Conservation (phyloP, 2,329 filamentous ascomycete genomes). For the Claviceps monticola region DNA sequence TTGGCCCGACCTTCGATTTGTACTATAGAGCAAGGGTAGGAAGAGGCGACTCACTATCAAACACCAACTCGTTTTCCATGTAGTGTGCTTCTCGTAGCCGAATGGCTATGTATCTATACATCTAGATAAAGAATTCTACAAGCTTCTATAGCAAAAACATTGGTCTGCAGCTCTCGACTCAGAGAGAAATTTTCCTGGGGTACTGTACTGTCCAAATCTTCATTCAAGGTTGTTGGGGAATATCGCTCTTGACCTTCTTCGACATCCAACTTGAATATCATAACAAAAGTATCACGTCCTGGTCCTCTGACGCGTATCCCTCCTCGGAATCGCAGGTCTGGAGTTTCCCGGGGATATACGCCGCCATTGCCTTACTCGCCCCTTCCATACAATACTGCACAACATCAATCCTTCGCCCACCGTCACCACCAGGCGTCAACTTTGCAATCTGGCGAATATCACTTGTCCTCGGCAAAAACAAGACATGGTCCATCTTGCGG, state of each 20-base stretch:
- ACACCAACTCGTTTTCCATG: too few relatives aligned
- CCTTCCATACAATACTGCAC: conserved; percentile 87
- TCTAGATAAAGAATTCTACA: too few relatives aligned
- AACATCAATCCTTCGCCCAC: conserved; percentile 47
- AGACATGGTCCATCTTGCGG: conserved; percentile 43
- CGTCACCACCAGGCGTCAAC: conserved; percentile 27
- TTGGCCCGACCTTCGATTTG: too few relatives aligned
- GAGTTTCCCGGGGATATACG: conserved; percentile 34
- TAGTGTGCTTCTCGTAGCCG: too few relatives aligned
- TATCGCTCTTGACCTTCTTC: not conserved
- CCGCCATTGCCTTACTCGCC: conserved; percentile 70
- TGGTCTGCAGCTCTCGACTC: too few relatives aligned
- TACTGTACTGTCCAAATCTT: too few relatives aligned
- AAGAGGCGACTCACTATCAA: too few relatives aligned
- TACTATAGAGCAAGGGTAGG: too few relatives aligned
- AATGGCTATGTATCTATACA: too few relatives aligned
- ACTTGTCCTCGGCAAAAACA: conserved; percentile 79
- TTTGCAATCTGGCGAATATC: conserved; percentile 65
- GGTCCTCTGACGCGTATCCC: not conserved
- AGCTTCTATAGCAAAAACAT: too few relatives aligned
- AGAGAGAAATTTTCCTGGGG: too few relatives aligned
- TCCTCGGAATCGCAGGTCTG: not conserved
- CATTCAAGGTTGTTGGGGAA: too few relatives aligned
- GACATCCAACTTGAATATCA: not conserved
- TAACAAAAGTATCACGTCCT: not conserved